Conservation (phyloP, 805 yeast species). For the Candida sonorensis region DNA sequence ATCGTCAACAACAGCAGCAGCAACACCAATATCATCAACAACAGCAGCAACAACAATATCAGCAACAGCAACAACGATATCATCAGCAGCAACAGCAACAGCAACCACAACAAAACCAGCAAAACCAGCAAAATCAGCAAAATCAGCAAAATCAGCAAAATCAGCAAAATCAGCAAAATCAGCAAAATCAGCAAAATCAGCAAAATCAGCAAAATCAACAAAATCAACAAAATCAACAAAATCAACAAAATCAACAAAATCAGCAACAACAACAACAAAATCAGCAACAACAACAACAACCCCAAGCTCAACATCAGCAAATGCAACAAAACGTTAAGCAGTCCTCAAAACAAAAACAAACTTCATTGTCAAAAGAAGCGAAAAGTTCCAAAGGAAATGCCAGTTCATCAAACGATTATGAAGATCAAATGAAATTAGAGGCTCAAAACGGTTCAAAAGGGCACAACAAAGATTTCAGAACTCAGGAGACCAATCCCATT, state of each 20-base stretch:
- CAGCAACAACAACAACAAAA: background rate
- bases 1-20: slow-evolving; percentile 15
- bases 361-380: too few relatives aligned
- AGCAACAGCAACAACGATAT: background rate
- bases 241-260: background rate
- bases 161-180: too few relatives aligned
- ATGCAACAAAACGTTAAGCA: too few relatives aligned
- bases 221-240: background rate
- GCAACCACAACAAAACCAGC: slow-evolving; percentile 1
- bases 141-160: slow-evolving; percentile 3
- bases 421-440: too few relatives aligned
- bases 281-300: slow-evolving; percentile 1
- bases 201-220: too few relatives aligned
- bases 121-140: slow-evolving; percentile 2
- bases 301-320: slow-evolving; percentile 4
- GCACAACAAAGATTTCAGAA: slow-evolving; percentile 15
- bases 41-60: slow-evolving; percentile 3
- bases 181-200: too few relatives aligned
- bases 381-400: too few relatives aligned
- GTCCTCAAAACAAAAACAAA: too few relatives aligned
- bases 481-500: slow-evolving; percentile 17
- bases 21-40: slow-evolving; percentile 10
- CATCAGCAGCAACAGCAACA: background rate
- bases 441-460: too few relatives aligned
- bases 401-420: too few relatives aligned